phyloP scores from a whole-genome alignment of 1,284 basidiomycete genomes.

The Trichosporon sp. region DNA sequence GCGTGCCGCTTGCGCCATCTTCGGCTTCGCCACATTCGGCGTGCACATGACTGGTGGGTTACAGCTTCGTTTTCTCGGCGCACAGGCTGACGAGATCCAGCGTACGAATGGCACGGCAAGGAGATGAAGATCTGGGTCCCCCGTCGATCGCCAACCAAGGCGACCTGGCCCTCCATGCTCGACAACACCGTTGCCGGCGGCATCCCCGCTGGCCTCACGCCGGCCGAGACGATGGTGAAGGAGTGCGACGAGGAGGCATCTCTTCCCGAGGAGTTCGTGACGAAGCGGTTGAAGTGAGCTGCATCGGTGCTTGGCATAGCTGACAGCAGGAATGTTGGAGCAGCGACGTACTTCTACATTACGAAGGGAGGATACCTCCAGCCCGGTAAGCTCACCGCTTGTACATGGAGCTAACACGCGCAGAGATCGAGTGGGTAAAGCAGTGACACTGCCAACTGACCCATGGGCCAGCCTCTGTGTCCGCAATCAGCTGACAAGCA shows the following conservation, averaged over 20 bases:
- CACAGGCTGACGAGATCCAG: constrained; percentile 29
- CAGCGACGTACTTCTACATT: constrained; percentile 62
- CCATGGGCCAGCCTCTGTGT: no score
- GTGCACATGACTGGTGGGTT: constrained; percentile 53
- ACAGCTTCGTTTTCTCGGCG: neutral
- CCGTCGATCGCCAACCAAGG: constrained; percentile 78
- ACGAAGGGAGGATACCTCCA: constrained; percentile 75
- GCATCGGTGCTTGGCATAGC: neutral
- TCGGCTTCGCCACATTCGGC: constrained; percentile 82
- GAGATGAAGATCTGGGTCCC: constrained; percentile 81
- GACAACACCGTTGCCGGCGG: constrained; percentile 60
- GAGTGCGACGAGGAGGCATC: constrained; percentile 93
- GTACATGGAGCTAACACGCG: neutral
- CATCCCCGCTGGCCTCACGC: constrained; percentile 68
- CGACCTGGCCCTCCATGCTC: constrained; percentile 65
- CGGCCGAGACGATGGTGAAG: constrained; percentile 79
- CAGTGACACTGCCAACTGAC: neutral
- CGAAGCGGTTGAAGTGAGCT: constrained; percentile 63
- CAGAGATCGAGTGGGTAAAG: constrained; percentile 41
- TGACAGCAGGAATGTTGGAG: constrained; percentile 41
- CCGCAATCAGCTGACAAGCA: constrained; percentile 20
- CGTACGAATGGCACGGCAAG: constrained; percentile 48
- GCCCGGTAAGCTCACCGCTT: constrained; percentile 58
- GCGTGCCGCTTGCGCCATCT: constrained; percentile 74
- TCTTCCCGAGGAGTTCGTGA: constrained; percentile 67